Conservation (phyloP, 768 basidiomycete genomes). For the Phylloporus sp. region DNA sequence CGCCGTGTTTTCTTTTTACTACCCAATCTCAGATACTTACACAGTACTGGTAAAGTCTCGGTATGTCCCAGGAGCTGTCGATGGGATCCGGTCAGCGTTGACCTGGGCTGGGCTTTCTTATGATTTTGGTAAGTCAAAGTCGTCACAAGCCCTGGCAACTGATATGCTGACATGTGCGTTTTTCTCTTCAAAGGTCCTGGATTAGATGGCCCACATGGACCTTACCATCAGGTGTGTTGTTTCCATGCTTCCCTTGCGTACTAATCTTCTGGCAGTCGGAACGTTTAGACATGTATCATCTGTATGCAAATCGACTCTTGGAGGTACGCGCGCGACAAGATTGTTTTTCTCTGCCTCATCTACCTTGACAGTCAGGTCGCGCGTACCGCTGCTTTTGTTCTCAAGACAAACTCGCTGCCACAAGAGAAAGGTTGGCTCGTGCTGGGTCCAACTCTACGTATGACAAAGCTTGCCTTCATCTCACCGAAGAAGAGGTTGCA, state of each 20-base stretch:
- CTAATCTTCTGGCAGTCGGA: slow-evolving; percentile 62
- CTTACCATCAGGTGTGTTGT: slow-evolving; percentile 49
- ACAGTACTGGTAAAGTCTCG: slow-evolving; percentile 52
- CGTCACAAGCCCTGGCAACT: too few relatives aligned
- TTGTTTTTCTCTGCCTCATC: neutral
- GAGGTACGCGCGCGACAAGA: slow-evolving; percentile 45
- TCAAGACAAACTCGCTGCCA: slow-evolving; percentile 60
- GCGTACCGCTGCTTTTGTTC: slow-evolving; percentile 94
- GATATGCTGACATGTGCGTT: slow-evolving; percentile 4
- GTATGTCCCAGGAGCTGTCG: slow-evolving; percentile 78
- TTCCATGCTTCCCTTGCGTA: slow-evolving; percentile 59
- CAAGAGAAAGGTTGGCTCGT: slow-evolving; percentile 66
- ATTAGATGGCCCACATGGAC: slow-evolving; percentile 59
- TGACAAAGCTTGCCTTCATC: slow-evolving; percentile 82
- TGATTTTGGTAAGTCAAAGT: slow-evolving; percentile 70
- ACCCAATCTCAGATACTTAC: neutral
- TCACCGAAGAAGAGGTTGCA: slow-evolving; percentile 82
- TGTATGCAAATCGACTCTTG: slow-evolving; percentile 69
- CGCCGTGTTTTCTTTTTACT: slow-evolving; percentile 21
- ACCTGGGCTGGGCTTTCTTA: slow-evolving; percentile 85
- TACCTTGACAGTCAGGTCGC: slow-evolving; percentile 58
- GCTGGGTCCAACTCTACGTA: slow-evolving; percentile 78
- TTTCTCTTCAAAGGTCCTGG: slow-evolving; percentile 28
- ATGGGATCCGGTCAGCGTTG: slow-evolving; percentile 70
- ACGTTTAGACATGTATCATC: slow-evolving; percentile 78